Conservation (phyloP, 2,329 filamentous ascomycete species). For the Verticillium isaacii region DNA sequence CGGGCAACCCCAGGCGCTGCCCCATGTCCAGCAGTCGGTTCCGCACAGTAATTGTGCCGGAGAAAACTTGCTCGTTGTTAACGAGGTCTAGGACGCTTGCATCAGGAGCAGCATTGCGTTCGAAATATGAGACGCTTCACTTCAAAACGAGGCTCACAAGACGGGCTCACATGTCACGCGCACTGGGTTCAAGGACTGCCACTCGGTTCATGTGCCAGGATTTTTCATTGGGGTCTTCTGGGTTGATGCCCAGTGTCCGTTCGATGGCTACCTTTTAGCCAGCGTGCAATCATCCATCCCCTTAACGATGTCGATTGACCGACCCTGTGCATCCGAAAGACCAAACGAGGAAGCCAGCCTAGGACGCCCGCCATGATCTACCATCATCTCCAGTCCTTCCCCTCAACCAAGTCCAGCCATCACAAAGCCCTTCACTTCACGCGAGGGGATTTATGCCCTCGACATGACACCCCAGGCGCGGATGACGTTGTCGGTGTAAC, state of each 20-base stretch:
- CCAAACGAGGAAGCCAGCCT: slow-evolving; percentile 41
- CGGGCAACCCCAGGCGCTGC: too few species aligned
- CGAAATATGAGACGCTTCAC: too few species aligned
- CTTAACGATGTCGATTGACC: slow-evolving; percentile 15
- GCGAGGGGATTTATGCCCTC: slow-evolving; percentile 59
- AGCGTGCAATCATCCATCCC: slow-evolving; percentile 21
- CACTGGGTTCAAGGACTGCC: neutral
- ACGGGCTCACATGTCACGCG: neutral
- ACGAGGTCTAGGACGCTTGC: neutral
- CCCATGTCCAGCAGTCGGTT: too few species aligned
- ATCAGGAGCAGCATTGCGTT: too few species aligned
- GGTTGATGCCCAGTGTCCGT: slow-evolving; percentile 34
- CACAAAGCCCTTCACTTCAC: slow-evolving; percentile 8
- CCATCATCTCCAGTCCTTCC: slow-evolving; percentile 18
- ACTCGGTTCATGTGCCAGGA: slow-evolving; percentile 2
- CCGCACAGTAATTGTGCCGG: too few species aligned
- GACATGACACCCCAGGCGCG: slow-evolving; percentile 98
- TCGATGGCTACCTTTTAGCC: slow-evolving; percentile 30
- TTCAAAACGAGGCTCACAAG: neutral
- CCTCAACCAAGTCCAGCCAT: slow-evolving; percentile 10
- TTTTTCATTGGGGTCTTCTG: slow-evolving; percentile 28
- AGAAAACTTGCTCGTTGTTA: too few species aligned
- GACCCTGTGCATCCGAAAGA: slow-evolving; percentile 34
- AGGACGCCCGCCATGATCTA: slow-evolving; percentile 43
- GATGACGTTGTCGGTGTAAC: slow-evolving; percentile 99